These are phyloP conservation scores for Zasmidium angulare DNA, from an alignment of 2,329 filamentous ascomycete species.

Conservation along the genomic window DNA sequence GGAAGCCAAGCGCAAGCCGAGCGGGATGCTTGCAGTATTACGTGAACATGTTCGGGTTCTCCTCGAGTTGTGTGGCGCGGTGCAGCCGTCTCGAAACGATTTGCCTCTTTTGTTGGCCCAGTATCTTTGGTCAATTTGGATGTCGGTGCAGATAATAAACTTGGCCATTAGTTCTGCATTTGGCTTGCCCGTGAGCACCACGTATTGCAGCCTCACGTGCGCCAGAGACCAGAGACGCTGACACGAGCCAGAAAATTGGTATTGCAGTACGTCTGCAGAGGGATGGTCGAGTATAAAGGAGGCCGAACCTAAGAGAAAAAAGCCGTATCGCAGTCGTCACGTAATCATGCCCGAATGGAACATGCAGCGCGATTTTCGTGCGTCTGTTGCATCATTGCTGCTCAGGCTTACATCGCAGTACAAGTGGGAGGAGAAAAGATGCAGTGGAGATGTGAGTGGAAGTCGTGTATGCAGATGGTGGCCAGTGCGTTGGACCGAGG, in stretches of 20 bases:
- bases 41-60: not conserved
- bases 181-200: too few relatives aligned
- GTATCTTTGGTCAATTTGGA: not conserved
- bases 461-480: not conserved
- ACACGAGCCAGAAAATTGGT: not conserved
- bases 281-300: too few relatives aligned
- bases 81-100: not conserved
- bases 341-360: too few relatives aligned
- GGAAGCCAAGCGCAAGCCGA: not conserved
- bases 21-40: not conserved
- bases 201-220: not conserved
- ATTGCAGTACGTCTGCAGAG: too few relatives aligned
- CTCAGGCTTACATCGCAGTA: too few relatives aligned
- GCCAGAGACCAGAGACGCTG: not conserved
- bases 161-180: too few relatives aligned
- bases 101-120: not conserved
- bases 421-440: too few relatives aligned
- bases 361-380: too few relatives aligned
- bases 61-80: not conserved
- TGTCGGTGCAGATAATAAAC: not conserved
- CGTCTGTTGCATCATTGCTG: too few relatives aligned
- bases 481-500: not conserved
- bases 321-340: too few relatives aligned
- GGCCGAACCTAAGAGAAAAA: too few relatives aligned
- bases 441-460: too few relatives aligned